phyloP scores from a whole-genome alignment of 164 flowering plant genomes.

The Pachysandra terminalis region DNA sequence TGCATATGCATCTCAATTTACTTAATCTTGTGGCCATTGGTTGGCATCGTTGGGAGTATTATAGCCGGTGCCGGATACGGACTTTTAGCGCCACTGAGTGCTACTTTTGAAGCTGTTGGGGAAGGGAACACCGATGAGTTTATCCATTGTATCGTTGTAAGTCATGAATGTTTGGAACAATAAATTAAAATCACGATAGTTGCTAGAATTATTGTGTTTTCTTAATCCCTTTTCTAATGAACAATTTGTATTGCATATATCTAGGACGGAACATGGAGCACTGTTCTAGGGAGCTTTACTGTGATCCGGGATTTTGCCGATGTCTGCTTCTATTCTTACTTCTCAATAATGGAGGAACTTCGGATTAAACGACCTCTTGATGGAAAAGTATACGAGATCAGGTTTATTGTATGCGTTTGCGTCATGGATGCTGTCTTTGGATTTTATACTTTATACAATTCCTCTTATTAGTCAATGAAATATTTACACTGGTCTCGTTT shows the following conservation, averaged over 20 bases:
- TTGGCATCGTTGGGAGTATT: slow-evolving; percentile 64
- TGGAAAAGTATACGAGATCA: slow-evolving; percentile 67
- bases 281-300: slow-evolving; percentile 53
- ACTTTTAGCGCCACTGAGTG: slow-evolving; percentile 58
- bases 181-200: background rate
- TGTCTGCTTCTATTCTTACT: slow-evolving; percentile 66
- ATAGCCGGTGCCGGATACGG: slow-evolving; percentile 72
- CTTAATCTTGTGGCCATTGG: slow-evolving; percentile 61
- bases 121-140: slow-evolving; percentile 64
- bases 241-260: slow-evolving; percentile 6
- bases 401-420: slow-evolving; percentile 33
- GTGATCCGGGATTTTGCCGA: slow-evolving; percentile 68
- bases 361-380: slow-evolving; percentile 34
- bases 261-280: slow-evolving; percentile 85
- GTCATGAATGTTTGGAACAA: slow-evolving; percentile 10
- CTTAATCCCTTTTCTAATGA: background rate
- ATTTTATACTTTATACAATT: background rate
- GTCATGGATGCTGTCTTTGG: background rate
- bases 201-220: background rate
- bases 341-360: slow-evolving; percentile 73
- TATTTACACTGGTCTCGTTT: background rate
- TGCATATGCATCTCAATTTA: slow-evolving; percentile 38
- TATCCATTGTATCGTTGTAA: slow-evolving; percentile 65
- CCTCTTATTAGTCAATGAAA: background rate
- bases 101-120: slow-evolving; percentile 87